phyloP scores from a whole-genome alignment of 73 alveolate species.

The Tetrahymena borealis region DNA sequence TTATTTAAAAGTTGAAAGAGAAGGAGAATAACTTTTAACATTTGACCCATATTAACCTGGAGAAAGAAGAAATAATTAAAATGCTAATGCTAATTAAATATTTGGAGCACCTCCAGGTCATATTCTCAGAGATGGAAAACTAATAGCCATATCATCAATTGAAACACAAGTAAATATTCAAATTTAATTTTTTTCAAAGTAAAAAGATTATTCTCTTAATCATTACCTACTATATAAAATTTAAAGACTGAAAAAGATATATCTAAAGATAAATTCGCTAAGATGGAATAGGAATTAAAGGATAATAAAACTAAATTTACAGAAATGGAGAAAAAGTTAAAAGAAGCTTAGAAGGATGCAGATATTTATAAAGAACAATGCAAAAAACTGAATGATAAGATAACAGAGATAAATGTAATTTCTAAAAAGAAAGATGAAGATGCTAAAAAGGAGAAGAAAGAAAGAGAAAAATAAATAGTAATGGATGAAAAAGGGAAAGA shows the following conservation, averaged over 20 bases:
- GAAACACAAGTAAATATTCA: not conserved
- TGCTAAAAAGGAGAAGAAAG: not conserved
- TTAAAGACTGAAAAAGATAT: conserved; percentile 13
- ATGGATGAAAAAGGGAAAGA: conserved; percentile 14
- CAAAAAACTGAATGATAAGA: not conserved
- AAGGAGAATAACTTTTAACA: conserved; percentile 4
- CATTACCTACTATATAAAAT: not conserved
- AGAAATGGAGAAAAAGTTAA: conserved; percentile 22
- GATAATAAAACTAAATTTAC: not conserved
- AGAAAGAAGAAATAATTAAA: not conserved
- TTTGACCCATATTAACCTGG: not conserved
- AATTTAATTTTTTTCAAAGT: too few species aligned
- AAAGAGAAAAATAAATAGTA: conserved; percentile 1
- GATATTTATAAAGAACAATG: conserved; percentile 19
- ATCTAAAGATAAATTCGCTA: conserved; percentile 1
- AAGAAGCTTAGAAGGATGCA: conserved; percentile 19
- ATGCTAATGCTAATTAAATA: not conserved
- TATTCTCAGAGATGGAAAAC: not conserved
- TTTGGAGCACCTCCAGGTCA: not conserved
- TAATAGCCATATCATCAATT: not conserved
- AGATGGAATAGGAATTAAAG: not conserved
- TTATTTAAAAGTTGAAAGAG: conserved; percentile 10
- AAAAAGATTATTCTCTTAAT: too few species aligned
- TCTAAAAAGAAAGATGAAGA: conserved; percentile 1
- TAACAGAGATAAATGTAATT: not conserved